Base-by-base conservation (phyloP, 1,139 yeast species). In the Diutina catenulata region DNA sequence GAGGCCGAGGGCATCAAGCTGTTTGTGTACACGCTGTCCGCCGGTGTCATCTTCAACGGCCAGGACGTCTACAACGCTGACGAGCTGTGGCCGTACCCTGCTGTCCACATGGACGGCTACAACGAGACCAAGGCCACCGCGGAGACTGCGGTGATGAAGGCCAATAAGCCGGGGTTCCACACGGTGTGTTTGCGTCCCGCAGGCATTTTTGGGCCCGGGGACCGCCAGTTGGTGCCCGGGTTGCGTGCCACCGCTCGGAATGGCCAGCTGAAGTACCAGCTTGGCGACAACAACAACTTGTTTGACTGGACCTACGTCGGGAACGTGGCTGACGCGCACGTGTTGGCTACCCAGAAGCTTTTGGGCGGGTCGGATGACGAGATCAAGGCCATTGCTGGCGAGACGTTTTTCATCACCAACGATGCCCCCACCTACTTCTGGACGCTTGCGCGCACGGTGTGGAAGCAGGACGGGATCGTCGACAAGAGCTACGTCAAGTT, bases 281-380 rank as follows among this genome's bases (percentile, higher is more conserved):
- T 93, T 38, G 98, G 99, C 46, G 91, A 84, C 56, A 93, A 93
- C 59, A 76, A 82, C 56, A 91, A 91, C 53, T 61, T 93, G 42
- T 93, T 91, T 52, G 99, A 93, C 55, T 87, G 95, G 81, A 87
- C 97, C 0, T 93, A 87, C 51, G 98, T 82, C n/a, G 97, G 96
- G n/a, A 93, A 93, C 57, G 97, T 93, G 18, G 98, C 98, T 0
- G 94, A 87, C 59, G 80, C 96, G 5, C 99, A 93, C 13, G 87
- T 91, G 8, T 64, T 91, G 40, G 98, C 97, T 1, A 94, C 96
- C 2, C 65, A 80, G 49, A 78, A 78, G 57, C 60, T 88, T 15
- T 59, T 86, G 39, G 3, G 1, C 13, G 35, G 35, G 4, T 7
- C 15, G n/a, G 24, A 19, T 9, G 63, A 68, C 38, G 60, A 71